A percentile compares a stretch with the other conserved stretches of the same genome.
Evolutionary conservation across 2,329 filamentous ascomycete species (phyloP).

Genomic region (Cytospora chrysosperma): DNA sequence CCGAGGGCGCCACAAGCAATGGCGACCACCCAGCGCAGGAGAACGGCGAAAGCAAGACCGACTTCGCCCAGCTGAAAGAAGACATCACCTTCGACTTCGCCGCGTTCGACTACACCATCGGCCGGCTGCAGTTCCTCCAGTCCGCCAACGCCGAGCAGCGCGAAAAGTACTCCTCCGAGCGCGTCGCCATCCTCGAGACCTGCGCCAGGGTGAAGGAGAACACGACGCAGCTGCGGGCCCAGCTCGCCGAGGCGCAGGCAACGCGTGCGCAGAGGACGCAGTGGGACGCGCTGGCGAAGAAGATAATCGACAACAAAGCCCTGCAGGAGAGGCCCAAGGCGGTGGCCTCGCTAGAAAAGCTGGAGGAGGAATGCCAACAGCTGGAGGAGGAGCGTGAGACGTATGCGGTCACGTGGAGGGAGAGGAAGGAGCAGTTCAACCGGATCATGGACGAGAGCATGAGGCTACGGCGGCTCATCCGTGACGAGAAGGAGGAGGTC

Average conservation of each 20-base stretch:
- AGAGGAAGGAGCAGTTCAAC: constrained; percentile 82
- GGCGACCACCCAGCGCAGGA: constrained; percentile 31
- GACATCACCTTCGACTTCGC: constrained; percentile 87
- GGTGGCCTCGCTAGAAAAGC: constrained; percentile 70
- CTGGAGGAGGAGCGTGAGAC: constrained; percentile 80
- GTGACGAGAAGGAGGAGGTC: constrained; percentile 93
- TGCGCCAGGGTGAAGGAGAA: constrained; percentile 75
- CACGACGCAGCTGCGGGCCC: constrained; percentile 68
- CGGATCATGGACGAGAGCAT: constrained; percentile 89
- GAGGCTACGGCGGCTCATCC: constrained; percentile 78
- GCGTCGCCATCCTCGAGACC: constrained; percentile 73
- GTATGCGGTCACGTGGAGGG: constrained; percentile 80
- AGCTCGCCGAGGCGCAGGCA: constrained; percentile 73
- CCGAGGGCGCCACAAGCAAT: constrained; percentile 43
- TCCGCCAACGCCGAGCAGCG: constrained; percentile 82
- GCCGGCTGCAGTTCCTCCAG: constrained; percentile 83
- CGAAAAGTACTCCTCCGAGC: constrained; percentile 77
- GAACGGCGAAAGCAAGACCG: constrained; percentile 37
- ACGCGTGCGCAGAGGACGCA: constrained; percentile 76
- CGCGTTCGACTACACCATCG: constrained; percentile 80
- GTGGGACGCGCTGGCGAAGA: constrained; percentile 85
- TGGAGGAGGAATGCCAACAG: constrained; percentile 85
- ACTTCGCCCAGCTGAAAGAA: constrained; percentile 70
- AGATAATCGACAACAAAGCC: constrained; percentile 78
- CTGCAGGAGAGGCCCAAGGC: constrained; percentile 85